Evolutionary conservation across 2,329 filamentous ascomycete species (phyloP).

Genomic region (Fusarium pseudoanthophilum): DNA sequence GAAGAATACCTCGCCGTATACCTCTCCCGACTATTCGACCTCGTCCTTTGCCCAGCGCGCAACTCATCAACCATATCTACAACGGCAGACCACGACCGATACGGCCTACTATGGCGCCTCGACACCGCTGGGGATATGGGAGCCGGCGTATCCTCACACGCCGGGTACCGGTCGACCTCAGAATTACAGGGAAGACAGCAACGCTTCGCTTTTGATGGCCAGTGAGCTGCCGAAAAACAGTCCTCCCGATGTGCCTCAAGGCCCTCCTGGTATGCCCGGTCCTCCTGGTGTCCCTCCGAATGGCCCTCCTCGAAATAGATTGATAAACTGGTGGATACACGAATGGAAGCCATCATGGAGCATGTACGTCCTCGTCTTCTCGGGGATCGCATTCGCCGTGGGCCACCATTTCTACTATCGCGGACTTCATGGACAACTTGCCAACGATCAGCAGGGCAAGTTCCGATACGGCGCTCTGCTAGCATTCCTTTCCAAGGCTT

Average conservation of each 20-base stretch:
- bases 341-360: conserved; percentile 42
- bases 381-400: conserved; percentile 38
- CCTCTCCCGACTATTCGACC: conserved; percentile 19
- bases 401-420: conserved; percentile 43
- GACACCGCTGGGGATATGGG: conserved; percentile 35
- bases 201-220: conserved; percentile 28
- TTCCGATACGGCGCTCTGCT: conserved; percentile 38
- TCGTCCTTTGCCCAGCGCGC: conserved; percentile 26
- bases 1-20: conserved; percentile 12
- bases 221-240: not conserved
- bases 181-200: conserved; percentile 28
- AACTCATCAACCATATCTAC: conserved; percentile 12
- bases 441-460: conserved; percentile 36
- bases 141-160: conserved; percentile 13
- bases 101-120: conserved; percentile 28
- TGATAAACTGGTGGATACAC: conserved; percentile 28
- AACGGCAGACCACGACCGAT: conserved; percentile 25
- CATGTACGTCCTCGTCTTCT: conserved; percentile 39
- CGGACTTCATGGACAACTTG: conserved; percentile 29
- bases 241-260: conserved; percentile 11
- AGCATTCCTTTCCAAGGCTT: conserved; percentile 43
- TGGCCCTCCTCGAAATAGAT: not conserved
- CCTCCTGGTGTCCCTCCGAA: not conserved
- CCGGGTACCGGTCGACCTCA: conserved; percentile 18
- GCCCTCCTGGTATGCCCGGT: not conserved